Percentiles rank a stretch among this genome's conserved stretches.
These are phyloP conservation scores for Tetragonia tetragonoides DNA, from an alignment of 148 eudicot species.

Conservation along the genomic window DNA sequence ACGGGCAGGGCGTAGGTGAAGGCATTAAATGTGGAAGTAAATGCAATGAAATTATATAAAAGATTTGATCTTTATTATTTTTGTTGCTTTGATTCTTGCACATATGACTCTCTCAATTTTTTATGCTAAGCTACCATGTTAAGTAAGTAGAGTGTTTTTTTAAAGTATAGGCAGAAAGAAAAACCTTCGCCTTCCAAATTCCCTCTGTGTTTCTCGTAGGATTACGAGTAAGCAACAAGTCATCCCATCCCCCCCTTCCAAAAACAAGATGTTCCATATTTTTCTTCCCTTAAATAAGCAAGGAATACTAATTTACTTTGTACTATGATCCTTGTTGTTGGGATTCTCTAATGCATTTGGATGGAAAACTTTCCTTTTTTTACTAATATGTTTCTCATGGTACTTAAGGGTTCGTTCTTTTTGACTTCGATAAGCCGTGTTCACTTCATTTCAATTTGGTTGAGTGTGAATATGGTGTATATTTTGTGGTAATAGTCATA, in stretches of 20 bases:
- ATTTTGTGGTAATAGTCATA: too few relatives aligned
- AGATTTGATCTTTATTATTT: not conserved
- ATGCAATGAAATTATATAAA: slow-evolving; percentile 34
- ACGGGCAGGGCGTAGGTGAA: slow-evolving; percentile 65
- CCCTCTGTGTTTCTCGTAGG: slow-evolving; percentile 12
- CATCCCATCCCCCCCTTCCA: slow-evolving; percentile 1
- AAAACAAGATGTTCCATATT: not conserved
- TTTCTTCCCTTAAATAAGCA: too few relatives aligned
- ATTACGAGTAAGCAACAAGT: slow-evolving; percentile 19
- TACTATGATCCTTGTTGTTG: too few relatives aligned
- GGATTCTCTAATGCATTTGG: too few relatives aligned
- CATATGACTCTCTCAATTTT: slow-evolving; percentile 36
- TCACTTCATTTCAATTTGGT: too few relatives aligned
- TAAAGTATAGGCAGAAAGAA: not conserved
- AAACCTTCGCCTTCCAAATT: slow-evolving; percentile 21
- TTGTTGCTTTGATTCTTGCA: slow-evolving; percentile 40
- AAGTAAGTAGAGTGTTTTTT: too few relatives aligned
- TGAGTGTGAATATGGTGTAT: too few relatives aligned
- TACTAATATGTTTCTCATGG: too few relatives aligned
- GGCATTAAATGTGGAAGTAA: slow-evolving; percentile 65
- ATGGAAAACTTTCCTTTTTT: too few relatives aligned
- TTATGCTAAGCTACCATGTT: not conserved
- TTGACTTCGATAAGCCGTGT: too few relatives aligned
- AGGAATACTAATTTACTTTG: too few relatives aligned
- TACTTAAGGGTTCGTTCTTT: too few relatives aligned